A percentile compares a stretch with the other conserved stretches of the same genome.
These are phyloP conservation scores for Avicennia marina DNA, from an alignment of 257 asterid genomes.

Conservation along the genomic window DNA sequence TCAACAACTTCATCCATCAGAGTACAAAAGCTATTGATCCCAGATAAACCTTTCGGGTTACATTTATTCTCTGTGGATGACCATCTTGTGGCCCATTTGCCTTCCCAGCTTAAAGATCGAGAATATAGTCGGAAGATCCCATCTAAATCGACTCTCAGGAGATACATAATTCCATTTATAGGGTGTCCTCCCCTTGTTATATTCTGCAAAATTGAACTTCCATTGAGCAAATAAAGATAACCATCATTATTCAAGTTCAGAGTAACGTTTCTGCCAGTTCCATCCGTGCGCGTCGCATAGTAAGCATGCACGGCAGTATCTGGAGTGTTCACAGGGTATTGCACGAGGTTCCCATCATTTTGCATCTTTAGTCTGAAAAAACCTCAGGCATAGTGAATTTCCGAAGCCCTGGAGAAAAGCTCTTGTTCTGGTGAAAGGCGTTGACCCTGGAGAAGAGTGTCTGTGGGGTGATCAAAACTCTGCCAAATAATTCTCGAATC, in stretches of 20 bases:
- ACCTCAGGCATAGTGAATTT: constrained; percentile 20
- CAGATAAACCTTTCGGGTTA: constrained; percentile 32
- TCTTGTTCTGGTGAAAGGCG: constrained; percentile 7
- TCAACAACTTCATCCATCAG: too few relatives aligned
- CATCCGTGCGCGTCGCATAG: background rate
- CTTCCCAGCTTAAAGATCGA: constrained; percentile 8
- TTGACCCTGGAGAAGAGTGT: too few relatives aligned
- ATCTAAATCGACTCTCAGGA: constrained; percentile 33
- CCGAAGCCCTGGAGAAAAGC: constrained; percentile 41
- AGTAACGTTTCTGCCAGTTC: constrained; percentile 4
- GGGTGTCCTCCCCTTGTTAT: constrained; percentile 29
- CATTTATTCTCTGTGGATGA: constrained; percentile 22
- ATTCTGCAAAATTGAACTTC: background rate
- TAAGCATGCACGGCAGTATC: constrained; percentile 15
- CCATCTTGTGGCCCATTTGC: constrained; percentile 23
- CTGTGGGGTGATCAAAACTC: too few relatives aligned
- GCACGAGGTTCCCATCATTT: constrained; percentile 55
- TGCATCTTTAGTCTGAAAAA: too few relatives aligned
- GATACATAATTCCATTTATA: constrained; percentile 15
- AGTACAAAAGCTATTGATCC: too few relatives aligned
- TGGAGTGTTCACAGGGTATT: constrained; percentile 24
- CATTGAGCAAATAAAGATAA: constrained; percentile 41
- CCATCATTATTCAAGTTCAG: constrained; percentile 34
- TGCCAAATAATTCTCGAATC: too few relatives aligned
- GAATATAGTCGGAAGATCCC: too few relatives aligned